A percentile compares a stretch with the other conserved stretches of the same genome.
phyloP scores from a whole-genome alignment of 2,329 filamentous ascomycete species.

The Colletotrichum gloeosporioides region DNA sequence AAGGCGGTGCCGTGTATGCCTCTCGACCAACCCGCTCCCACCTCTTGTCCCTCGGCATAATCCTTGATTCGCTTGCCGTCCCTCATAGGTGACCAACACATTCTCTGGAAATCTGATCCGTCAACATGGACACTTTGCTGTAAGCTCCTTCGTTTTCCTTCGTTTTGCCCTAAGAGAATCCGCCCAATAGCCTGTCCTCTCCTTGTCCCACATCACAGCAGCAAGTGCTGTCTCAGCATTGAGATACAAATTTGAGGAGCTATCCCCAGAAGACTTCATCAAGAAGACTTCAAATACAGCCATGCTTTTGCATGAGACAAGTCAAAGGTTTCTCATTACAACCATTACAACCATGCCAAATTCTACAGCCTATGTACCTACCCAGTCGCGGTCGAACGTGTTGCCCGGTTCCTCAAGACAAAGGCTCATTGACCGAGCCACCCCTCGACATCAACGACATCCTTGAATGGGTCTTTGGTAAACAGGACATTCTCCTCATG shows the following conservation, averaged over 20 bases:
- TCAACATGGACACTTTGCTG: conserved; percentile 35
- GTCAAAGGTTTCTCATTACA: background rate
- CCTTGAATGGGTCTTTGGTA: background rate
- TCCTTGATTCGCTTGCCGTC: background rate
- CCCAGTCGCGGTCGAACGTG: background rate
- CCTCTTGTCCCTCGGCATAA: background rate
- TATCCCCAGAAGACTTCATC: background rate
- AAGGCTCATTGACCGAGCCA: background rate
- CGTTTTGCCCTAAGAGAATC: background rate
- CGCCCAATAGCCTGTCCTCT: background rate
- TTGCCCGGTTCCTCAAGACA: background rate
- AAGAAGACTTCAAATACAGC: background rate
- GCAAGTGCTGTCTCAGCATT: background rate
- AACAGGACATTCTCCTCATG: background rate
- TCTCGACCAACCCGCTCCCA: conserved; percentile 2
- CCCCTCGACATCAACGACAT: background rate
- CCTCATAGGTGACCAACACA: background rate
- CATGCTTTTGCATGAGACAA: background rate
- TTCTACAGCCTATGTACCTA: background rate
- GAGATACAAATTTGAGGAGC: background rate
- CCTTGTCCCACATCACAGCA: background rate
- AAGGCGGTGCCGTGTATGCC: conserved; percentile 19
- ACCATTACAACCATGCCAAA: background rate
- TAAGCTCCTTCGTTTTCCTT: conserved; percentile 24
- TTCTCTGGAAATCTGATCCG: background rate